Base-by-base conservation (phyloP, 2,329 filamentous ascomycete genomes). In the Hypoxylon sp. region DNA sequence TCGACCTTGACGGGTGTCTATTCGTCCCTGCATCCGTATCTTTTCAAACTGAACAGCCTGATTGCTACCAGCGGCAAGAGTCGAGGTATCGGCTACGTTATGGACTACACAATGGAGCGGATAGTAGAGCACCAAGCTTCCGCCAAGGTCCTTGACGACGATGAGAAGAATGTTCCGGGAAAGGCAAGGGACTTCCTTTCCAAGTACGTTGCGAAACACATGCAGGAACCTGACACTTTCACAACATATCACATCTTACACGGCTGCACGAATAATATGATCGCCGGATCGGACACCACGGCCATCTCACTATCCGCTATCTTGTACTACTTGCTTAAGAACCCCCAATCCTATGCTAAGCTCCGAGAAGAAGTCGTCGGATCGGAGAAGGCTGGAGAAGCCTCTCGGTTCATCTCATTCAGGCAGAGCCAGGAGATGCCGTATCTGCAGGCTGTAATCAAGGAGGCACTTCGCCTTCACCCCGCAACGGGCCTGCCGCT, bases 361-460 rank as follows among this genome's bases (percentile, higher is more conserved):
- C 57, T 51, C 7, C 33, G 46, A 14, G 33, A 60, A n/a, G 57
- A 60, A 14, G 13, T 60, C 6, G 13, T 10, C 8, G 53, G 7
- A n/a, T 31, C 27, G n/a, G 37, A 35, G 17, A 27, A n/a, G 14
- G 11, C 27, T 2, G 54, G 40, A 5, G 20, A 30, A 8, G 2
- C n/a, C 72, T 86, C 2, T 73, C 75, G 1, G 17, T 70, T 0
- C 3, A 62, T 77, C 27, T 72, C 72, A 0, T 80, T 77, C 55
- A 73, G 72, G 35, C 71, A 78, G 14, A 68, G 72, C 1, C 75
- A 78, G 61, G 64, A 73, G 2, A 72, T 84, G 61, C 81, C 80
- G 0, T 87, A 86, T 64, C 78, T 88, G 1, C 79, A 84, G 61
- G 84, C 85, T 0, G 81, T 85, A 13, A 78, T 87, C 25, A 82